These are phyloP conservation scores for Camellia lanceoleosa DNA, from an alignment of 148 eudicot genomes.

Conservation along the genomic window DNA sequence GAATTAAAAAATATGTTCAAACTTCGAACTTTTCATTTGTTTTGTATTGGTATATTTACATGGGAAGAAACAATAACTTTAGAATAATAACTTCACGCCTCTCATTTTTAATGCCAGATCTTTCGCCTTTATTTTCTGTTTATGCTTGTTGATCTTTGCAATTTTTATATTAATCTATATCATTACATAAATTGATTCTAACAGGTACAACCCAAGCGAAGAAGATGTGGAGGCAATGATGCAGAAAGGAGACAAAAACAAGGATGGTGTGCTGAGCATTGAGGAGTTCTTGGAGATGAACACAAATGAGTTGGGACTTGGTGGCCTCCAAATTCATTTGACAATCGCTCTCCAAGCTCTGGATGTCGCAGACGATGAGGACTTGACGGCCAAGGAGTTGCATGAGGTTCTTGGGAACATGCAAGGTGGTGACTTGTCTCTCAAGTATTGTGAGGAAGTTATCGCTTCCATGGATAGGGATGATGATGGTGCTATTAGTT, in stretches of 20 bases:
- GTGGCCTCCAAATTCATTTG: conserved; percentile 19
- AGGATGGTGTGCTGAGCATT: conserved; percentile 32
- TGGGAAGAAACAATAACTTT: too few species aligned
- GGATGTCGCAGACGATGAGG: conserved; percentile 21
- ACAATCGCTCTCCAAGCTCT: conserved; percentile 21
- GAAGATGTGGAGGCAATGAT: conserved; percentile 36
- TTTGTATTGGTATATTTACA: too few species aligned
- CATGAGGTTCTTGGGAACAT: conserved; percentile 29
- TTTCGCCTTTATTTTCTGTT: too few species aligned
- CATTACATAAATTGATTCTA: too few species aligned
- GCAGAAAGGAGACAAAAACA: conserved; percentile 26
- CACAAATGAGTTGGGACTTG: conserved; percentile 33
- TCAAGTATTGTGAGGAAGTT: neutral
- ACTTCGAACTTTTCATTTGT: too few species aligned
- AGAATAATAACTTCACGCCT: too few species aligned
- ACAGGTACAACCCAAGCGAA: conserved; percentile 30
- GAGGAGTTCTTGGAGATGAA: conserved; percentile 42
- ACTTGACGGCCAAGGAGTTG: conserved; percentile 23
- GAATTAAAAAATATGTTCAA: too few species aligned
- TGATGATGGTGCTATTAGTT: too few species aligned
- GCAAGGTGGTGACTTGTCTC: conserved; percentile 24
- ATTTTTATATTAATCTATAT: too few species aligned
- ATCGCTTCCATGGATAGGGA: too few species aligned
- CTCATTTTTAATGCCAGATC: too few species aligned
- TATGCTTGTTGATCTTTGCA: too few species aligned